Conservation (phyloP, 164 flowering plant species). For the Dillenia suffruticosa region DNA sequence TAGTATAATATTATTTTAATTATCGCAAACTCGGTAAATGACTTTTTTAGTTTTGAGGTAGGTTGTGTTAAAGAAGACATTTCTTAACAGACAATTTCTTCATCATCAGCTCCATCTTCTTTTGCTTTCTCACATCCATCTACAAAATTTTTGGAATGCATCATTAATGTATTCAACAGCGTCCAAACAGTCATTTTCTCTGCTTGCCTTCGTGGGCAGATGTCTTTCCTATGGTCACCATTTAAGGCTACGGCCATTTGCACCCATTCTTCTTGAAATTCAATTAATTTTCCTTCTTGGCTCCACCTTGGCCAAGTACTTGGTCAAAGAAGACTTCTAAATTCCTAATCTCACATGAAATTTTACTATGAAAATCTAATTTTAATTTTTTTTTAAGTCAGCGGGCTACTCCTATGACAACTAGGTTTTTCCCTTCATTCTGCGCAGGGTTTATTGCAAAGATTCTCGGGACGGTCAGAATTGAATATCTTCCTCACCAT, state of each 20-base stretch:
- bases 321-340: no score
- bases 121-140: constrained; percentile 33
- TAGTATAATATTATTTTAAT: not conserved
- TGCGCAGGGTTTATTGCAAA: no score
- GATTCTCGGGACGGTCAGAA: no score
- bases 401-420: no score
- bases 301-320: no score
- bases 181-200: constrained; percentile 52
- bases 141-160: constrained; percentile 43
- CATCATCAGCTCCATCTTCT: constrained; percentile 33
- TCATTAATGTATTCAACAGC: constrained; percentile 38
- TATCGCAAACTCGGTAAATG: constrained; percentile 29
- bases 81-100: constrained; percentile 15
- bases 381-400: no score
- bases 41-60: constrained; percentile 6
- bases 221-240: constrained; percentile 54
- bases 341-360: no score
- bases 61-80: not conserved
- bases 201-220: constrained; percentile 47
- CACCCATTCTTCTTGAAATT: constrained; percentile 68
- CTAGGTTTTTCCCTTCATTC: no score
- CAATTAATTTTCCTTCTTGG: constrained; percentile 42
- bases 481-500: no score
- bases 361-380: no score
- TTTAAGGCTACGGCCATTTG: constrained; percentile 57